Conservation (phyloP, 2,329 filamentous ascomycete species). For the Ceratocystis harringtonii region DNA sequence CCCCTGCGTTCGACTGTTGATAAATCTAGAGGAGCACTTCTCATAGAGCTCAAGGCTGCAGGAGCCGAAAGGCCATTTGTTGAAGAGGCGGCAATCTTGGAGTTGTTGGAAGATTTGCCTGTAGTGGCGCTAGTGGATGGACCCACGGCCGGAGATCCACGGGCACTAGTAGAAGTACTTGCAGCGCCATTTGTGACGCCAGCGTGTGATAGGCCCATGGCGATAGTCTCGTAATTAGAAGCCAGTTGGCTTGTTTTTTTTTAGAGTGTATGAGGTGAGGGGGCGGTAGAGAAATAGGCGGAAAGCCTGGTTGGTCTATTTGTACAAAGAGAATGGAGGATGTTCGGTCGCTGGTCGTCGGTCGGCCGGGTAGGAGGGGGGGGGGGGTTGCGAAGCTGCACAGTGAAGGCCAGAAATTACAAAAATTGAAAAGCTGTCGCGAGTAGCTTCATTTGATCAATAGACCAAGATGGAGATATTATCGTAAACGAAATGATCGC, state of each 20-base stretch:
- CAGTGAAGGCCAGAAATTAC: background rate
- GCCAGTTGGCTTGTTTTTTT: background rate
- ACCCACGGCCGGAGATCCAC: conserved; percentile 36
- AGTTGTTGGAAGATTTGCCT: conserved; percentile 26
- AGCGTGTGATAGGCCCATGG: conserved; percentile 15
- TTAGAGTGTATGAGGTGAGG: background rate
- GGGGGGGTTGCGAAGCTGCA: background rate
- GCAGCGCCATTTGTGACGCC: conserved; percentile 25
- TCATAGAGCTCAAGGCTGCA: conserved; percentile 40
- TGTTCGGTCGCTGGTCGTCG: background rate
- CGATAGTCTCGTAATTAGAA: background rate
- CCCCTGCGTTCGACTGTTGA: conserved; percentile 84
- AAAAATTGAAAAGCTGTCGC: background rate
- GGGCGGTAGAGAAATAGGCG: background rate
- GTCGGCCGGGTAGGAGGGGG: background rate
- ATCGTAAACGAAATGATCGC: background rate
- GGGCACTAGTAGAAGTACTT: conserved; percentile 32
- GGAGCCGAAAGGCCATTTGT: conserved; percentile 25
- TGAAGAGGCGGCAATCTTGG: conserved; percentile 38
- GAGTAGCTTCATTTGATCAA: conserved; percentile 11
- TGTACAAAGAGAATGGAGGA: background rate
- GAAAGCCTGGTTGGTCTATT: background rate
- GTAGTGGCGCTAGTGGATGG: conserved; percentile 16
- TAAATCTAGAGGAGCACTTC: conserved; percentile 57
- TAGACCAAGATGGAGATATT: background rate